Evolutionary conservation across 1,139 yeast genomes (phyloP).

Genomic region (Debaryomyces coudertii): DNA sequence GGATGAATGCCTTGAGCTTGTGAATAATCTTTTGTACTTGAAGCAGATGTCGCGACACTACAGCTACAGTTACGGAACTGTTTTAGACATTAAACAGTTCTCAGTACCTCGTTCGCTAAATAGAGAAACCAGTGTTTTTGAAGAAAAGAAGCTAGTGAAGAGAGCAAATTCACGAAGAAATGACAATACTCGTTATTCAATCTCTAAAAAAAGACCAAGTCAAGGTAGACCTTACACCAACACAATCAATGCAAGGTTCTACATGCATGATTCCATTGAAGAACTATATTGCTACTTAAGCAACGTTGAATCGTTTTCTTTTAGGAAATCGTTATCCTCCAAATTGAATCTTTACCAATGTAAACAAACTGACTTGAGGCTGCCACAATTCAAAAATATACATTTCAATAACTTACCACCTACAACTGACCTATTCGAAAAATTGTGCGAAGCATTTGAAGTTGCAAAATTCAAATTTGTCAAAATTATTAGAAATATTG

Average conservation of each 20-base stretch:
- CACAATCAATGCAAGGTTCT: conserved; percentile 32
- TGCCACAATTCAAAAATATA: conserved; percentile 3
- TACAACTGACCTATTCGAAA: conserved; percentile 16
- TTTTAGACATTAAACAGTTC: too few relatives aligned
- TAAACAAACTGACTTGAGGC: not conserved
- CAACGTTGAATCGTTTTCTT: conserved; percentile 14
- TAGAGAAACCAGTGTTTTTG: not conserved
- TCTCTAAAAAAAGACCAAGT: not conserved
- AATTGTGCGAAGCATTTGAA: conserved; percentile 23
- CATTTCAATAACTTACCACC: conserved; percentile 8
- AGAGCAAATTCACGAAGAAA: not conserved
- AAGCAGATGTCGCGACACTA: not conserved
- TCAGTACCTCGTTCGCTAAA: not conserved
- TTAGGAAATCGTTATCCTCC: not conserved
- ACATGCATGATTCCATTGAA: conserved; percentile 22
- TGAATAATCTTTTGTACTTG: conserved; percentile 3
- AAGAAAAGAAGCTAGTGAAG: not conserved
- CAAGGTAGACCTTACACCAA: conserved; percentile 44
- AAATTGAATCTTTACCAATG: not conserved
- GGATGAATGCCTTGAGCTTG: not conserved
- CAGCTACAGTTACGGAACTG: not conserved
- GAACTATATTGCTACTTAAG: conserved; percentile 22
- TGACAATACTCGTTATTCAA: not conserved
- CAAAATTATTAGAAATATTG: conserved; percentile 38
- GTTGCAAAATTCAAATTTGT: conserved; percentile 30